Base-by-base conservation (phyloP, 768 basidiomycete species). In the Mycena vitilis region DNA sequence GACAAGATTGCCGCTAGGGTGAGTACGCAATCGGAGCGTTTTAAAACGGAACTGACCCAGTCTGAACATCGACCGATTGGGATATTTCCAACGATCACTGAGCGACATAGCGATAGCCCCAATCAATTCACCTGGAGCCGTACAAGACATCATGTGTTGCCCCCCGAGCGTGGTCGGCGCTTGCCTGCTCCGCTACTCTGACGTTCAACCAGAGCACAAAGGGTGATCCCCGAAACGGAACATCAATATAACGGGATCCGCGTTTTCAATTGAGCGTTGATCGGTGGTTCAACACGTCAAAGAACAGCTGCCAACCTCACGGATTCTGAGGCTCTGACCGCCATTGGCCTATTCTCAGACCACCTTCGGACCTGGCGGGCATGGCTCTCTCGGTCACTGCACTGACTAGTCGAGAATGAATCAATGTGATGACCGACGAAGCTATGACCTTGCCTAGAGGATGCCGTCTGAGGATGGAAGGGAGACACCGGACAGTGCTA, bases 401-500 rank as follows among this genome's bases (percentile, higher is more conserved):
- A 64, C 37, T 48, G 44, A 37, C 36, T 47, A 20, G 42, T 37
- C 20, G 30, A 23, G 48, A 56, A 59, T 58, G 34, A 18, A 20
- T 40, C 15, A 34, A 42, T 44, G 5, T 30, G 55, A 64, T 58
- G 30, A 23, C 63, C 56, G 56, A 44, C 54, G 47, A 34, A 5
- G 37, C 42, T 34, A 22, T 49, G 12, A 4, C 30, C 30, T 30
- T 30, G 5, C 2, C 25, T 57, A 23, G 45, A 18, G 25, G 11
- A 52, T 37, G 20, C 36, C 36, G 38, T 44, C 55, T 22, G 15
- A 38, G 36, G 45, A 38, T 47, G n/a, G 15, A 37, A 55, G 15
- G 20, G 38, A 44, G 63, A 65, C 63, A 58, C 63, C 63, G 56
- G 63, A 65, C 63, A 65, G 56, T 56, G 56, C 40, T 58, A n/a